These are phyloP conservation scores for Penicillium corylophilum DNA, from an alignment of 2,329 filamentous ascomycete genomes.

Conservation along the genomic window DNA sequence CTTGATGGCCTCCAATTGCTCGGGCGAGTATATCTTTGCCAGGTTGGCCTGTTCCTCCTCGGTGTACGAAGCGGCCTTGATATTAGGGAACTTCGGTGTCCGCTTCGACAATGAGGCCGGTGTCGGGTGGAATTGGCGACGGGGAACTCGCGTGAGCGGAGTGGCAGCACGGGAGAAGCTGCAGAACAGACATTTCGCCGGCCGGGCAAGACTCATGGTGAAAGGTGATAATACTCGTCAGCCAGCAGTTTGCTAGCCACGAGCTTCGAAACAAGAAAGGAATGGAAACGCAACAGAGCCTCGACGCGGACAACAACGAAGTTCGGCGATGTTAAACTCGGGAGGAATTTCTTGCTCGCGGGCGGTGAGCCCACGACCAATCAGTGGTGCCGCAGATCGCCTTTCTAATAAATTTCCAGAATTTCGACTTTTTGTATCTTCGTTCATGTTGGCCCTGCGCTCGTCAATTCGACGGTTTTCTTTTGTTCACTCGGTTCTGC, in stretches of 20 bases:
- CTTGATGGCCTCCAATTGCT: conserved; percentile 78
- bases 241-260: conserved; percentile 28
- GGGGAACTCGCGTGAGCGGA: conserved; percentile 42
- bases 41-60: conserved; percentile 64
- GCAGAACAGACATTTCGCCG: conserved; percentile 53
- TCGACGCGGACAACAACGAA: conserved; percentile 8
- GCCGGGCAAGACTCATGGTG: conserved; percentile 51
- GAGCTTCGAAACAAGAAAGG: conserved; percentile 11
- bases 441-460: conserved; percentile 21
- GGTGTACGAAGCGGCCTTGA: conserved; percentile 58
- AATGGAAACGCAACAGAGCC: conserved; percentile 7
- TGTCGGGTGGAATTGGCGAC: conserved; percentile 51
- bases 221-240: conserved; percentile 24
- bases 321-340: conserved; percentile 15
- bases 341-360: conserved; percentile 29
- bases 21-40: conserved; percentile 68
- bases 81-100: conserved; percentile 41
- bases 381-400: conserved; percentile 19
- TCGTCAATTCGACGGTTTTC: conserved; percentile 12
- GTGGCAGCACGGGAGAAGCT: conserved; percentile 44
- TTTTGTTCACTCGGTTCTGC: background rate
- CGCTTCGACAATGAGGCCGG: conserved; percentile 37
- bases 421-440: conserved; percentile 13
- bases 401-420: conserved; percentile 28
- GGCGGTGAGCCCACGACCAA: conserved; percentile 25